Percentiles rank a stretch among this genome's conserved stretches.
These are phyloP conservation scores for Mrakia hoshinonis DNA, from an alignment of 768 basidiomycete genomes.

Conservation along the genomic window DNA sequence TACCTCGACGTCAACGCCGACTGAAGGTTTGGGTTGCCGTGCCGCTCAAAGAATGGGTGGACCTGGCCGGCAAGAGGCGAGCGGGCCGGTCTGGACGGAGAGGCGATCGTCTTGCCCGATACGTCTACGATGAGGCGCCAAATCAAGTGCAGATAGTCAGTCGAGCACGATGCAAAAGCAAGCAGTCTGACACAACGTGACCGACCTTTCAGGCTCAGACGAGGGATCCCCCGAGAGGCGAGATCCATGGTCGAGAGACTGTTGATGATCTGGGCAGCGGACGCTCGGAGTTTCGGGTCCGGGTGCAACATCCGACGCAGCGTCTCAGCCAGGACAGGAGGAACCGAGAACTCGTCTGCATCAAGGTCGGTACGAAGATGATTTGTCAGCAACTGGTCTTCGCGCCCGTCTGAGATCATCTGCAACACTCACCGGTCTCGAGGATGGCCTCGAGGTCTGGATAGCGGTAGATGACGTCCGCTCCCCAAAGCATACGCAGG, in stretches of 20 bases:
- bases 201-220: neutral
- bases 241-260: slow-evolving; percentile 24
- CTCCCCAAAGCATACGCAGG: slow-evolving; percentile 76
- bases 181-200: too few species aligned
- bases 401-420: neutral
- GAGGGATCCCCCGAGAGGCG: neutral
- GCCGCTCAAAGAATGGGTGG: slow-evolving; percentile 19
- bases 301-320: slow-evolving; percentile 36
- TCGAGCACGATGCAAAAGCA: slow-evolving; percentile 43
- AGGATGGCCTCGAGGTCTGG: slow-evolving; percentile 36
- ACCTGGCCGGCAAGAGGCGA: neutral
- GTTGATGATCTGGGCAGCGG: slow-evolving; percentile 34
- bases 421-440: slow-evolving; percentile 34
- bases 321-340: slow-evolving; percentile 31
- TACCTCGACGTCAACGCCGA: slow-evolving; percentile 58
- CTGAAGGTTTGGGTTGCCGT: slow-evolving; percentile 31
- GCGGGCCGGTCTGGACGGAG: slow-evolving; percentile 16
- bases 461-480: slow-evolving; percentile 51
- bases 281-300: slow-evolving; percentile 34
- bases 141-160: neutral
- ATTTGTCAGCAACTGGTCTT: slow-evolving; percentile 29
- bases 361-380: slow-evolving; percentile 12
- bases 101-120: slow-evolving; percentile 31
- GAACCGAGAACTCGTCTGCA: slow-evolving; percentile 32
- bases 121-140: slow-evolving; percentile 37